Conservation (phyloP, 306 rosid genomes). For the Medicago truncatula region MtrunA17r5.0-ANR NC_053044.1:7529001-7529500, state of each 20-base stretch:
- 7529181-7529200: constrained; percentile 46
- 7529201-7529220: constrained; percentile 45
- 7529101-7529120: constrained; percentile 27
- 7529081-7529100: constrained; percentile 23
- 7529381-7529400: constrained; percentile 20
- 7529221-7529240: constrained; percentile 49
- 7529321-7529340: constrained; percentile 16
- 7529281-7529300: constrained; percentile 24
- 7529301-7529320: constrained; percentile 24
- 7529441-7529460: constrained; percentile 19
- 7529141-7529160: constrained; percentile 38
- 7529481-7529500: constrained; percentile 8
- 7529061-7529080: constrained; percentile 47
- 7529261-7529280: constrained; percentile 78
- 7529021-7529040: constrained; percentile 40
- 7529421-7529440: constrained; percentile 7
- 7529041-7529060: constrained; percentile 42
- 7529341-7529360: constrained; percentile 12
- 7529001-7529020: constrained; percentile 47
- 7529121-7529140: constrained; percentile 35
- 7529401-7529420: constrained; percentile 17
- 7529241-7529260: constrained; percentile 56
- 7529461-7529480: constrained; percentile 18
- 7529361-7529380: constrained; percentile 19
- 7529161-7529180: constrained; percentile 53